These are phyloP conservation scores for Curvularia lunata DNA, from an alignment of 2,329 filamentous ascomycete species.

Conservation along the genomic window DNA sequence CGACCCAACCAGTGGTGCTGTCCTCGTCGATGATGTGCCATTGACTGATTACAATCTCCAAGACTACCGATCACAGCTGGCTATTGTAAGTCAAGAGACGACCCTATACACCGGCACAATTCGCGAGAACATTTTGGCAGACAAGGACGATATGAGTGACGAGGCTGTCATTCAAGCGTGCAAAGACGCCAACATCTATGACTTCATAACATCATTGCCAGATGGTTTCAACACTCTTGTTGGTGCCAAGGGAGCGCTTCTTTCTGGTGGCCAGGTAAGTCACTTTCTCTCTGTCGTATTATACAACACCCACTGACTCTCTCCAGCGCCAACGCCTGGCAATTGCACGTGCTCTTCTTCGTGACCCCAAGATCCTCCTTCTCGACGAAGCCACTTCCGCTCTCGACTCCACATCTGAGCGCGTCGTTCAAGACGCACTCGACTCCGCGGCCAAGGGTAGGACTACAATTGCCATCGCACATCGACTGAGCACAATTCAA, in stretches of 20 bases:
- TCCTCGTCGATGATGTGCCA: constrained; percentile 83
- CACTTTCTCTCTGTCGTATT: not conserved
- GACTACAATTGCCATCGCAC: constrained; percentile 94
- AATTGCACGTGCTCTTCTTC: constrained; percentile 90
- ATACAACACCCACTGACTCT: not conserved
- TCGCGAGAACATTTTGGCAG: constrained; percentile 77
- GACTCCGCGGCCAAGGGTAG: constrained; percentile 83
- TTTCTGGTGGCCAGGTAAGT: constrained; percentile 66
- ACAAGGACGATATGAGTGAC: constrained; percentile 71
- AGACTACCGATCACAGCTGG: constrained; percentile 82
- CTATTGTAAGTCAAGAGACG: constrained; percentile 94
- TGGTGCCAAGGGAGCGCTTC: constrained; percentile 75
- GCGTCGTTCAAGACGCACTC: constrained; percentile 79
- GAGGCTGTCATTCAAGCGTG: constrained; percentile 78
- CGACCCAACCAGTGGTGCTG: constrained; percentile 78
- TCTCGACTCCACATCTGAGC: constrained; percentile 60
- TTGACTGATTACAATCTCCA: constrained; percentile 79
- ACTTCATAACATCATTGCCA: constrained; percentile 46
- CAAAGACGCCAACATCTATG: constrained; percentile 63
- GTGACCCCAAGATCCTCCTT: constrained; percentile 82
- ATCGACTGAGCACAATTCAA: constrained; percentile 89
- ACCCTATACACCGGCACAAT: constrained; percentile 94
- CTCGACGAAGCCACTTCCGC: constrained; percentile 50
- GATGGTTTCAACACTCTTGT: constrained; percentile 87
- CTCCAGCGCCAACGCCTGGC: constrained; percentile 88